Evolutionary conservation across 306 rosid genomes (phyloP).

Genomic region (Ammopiptanthus mongolicus): DNA sequence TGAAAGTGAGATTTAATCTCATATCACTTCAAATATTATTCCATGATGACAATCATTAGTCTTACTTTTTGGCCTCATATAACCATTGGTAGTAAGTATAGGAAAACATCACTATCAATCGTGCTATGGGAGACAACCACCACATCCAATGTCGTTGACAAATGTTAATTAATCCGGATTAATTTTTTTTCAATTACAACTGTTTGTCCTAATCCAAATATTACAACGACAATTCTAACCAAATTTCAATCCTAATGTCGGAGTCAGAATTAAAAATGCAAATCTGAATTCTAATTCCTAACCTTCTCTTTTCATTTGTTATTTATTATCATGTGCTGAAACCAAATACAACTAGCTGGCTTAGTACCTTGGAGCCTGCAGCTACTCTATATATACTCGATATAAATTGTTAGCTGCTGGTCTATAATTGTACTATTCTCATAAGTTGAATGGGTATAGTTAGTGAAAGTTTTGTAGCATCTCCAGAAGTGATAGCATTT

Average conservation of each 20-base stretch:
- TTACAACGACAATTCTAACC: neutral
- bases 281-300: neutral
- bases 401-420: neutral
- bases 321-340: neutral
- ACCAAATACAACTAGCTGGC: neutral
- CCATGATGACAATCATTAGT: neutral
- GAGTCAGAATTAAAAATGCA: neutral
- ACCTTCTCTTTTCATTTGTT: neutral
- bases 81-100: neutral
- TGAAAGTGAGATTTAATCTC: constrained; percentile 5
- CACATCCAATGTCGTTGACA: constrained; percentile 1
- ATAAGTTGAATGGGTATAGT: neutral
- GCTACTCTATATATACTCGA: constrained; percentile 9
- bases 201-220: neutral
- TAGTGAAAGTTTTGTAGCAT: constrained; percentile 16
- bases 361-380: constrained; percentile 1
- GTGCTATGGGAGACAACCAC: neutral
- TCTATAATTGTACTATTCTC: neutral
- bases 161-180: neutral
- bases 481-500: constrained; percentile 16
- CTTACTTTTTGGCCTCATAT: neutral
- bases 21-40: constrained; percentile 15
- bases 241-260: constrained; percentile 10
- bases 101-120: constrained; percentile 16
- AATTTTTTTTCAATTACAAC: neutral